Percentiles rank a stretch among this genome's conserved stretches.
Conservation (phyloP, 148 eudicot species). For the Rhododendron simsii region DNA sequence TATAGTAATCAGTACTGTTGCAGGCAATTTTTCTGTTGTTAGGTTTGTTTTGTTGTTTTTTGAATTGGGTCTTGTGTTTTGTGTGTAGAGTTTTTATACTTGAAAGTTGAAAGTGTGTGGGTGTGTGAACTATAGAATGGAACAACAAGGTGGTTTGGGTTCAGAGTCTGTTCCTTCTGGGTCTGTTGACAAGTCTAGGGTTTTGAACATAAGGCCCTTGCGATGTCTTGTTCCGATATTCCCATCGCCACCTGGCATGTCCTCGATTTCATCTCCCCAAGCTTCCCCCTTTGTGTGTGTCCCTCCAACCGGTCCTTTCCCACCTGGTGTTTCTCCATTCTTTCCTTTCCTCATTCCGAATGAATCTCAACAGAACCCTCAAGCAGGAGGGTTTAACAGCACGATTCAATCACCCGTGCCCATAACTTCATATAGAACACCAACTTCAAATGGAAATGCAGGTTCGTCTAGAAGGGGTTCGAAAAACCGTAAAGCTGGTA, state of each 20-base stretch:
- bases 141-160: constrained; percentile 25
- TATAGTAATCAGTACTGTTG: background rate
- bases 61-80: background rate
- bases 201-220: constrained; percentile 38
- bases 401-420: constrained; percentile 53
- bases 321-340: constrained; percentile 45
- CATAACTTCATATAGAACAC: constrained; percentile 68
- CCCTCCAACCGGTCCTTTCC: constrained; percentile 50
- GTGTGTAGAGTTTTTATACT: background rate
- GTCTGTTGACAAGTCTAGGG: constrained; percentile 34
- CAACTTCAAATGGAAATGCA: constrained; percentile 38
- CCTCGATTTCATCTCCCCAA: constrained; percentile 26
- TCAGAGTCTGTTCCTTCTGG: constrained; percentile 29
- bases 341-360: constrained; percentile 31
- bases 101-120: background rate
- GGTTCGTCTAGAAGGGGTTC: constrained; percentile 36
- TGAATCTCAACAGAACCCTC: constrained; percentile 15
- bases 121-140: constrained; percentile 22
- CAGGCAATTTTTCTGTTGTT: background rate
- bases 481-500: constrained; percentile 2
- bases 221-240: constrained; percentile 43
- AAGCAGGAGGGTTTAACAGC: constrained; percentile 9
- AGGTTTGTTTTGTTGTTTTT: background rate
- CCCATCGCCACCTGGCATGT: constrained; percentile 22
- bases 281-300: constrained; percentile 37